Evolutionary conservation across 139 green algal species (phyloP).

Genomic region (Gonium pectorale): DNA sequence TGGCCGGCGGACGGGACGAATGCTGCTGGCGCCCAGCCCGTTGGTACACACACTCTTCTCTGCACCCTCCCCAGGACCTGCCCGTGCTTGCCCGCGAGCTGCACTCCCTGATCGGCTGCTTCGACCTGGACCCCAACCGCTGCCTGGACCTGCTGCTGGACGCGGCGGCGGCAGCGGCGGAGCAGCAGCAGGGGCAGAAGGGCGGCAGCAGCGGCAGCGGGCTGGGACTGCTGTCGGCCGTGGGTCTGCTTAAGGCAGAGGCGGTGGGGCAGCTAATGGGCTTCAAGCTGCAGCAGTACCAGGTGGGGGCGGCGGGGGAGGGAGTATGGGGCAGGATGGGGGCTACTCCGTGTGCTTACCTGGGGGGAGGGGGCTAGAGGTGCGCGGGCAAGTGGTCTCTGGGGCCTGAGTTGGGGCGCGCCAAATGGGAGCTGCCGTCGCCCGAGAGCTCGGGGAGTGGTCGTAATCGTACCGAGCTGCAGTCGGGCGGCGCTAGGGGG

Average conservation of each 20-base stretch:
- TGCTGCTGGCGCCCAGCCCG: too few species aligned
- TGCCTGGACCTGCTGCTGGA: conserved; percentile 83
- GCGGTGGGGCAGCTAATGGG: conserved; percentile 69
- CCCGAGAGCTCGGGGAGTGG: too few species aligned
- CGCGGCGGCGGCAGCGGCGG: conserved; percentile 62
- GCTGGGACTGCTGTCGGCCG: not conserved
- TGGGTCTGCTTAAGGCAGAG: conserved; percentile 53
- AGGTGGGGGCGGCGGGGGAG: conserved; percentile 23
- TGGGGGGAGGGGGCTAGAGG: not conserved
- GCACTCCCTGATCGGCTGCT: conserved; percentile 88
- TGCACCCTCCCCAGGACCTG: conserved; percentile 7
- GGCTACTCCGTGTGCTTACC: not conserved
- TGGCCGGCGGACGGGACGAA: too few species aligned
- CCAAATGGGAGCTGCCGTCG: too few species aligned
- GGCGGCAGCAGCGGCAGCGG: not conserved
- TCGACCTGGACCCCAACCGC: conserved; percentile 93
- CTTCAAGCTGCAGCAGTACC: conserved; percentile 77
- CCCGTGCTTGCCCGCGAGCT: conserved; percentile 51
- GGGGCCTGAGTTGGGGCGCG: too few species aligned
- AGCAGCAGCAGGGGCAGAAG: conserved; percentile 41
- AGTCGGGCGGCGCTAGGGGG: too few species aligned
- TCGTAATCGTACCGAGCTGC: too few species aligned
- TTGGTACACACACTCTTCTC: too few species aligned
- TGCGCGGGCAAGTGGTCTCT: not conserved
- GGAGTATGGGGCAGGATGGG: not conserved